Evolutionary conservation across 352 stramenopile species (phyloP).

Genomic region (Globisporangium heterothallicum): DNA sequence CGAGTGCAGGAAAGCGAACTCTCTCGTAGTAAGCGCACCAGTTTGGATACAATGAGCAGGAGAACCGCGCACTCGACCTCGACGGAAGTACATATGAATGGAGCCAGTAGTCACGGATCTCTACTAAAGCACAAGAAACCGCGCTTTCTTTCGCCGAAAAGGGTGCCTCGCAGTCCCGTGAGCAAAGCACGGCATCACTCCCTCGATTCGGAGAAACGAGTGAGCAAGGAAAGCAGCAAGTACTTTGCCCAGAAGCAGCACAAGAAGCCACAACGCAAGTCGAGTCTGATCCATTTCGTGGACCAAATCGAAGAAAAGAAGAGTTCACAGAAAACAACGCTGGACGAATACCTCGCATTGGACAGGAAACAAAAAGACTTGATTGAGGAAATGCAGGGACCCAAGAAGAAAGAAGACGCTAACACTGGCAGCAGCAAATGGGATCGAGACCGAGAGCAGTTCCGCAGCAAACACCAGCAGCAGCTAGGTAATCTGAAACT

Average conservation of each 20-base stretch:
- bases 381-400: conserved; percentile 3
- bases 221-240: neutral
- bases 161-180: neutral
- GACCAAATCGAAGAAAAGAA: conserved; percentile 28
- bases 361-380: conserved; percentile 19
- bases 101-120: neutral
- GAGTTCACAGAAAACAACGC: conserved; percentile 2
- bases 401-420: conserved; percentile 5
- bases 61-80: neutral
- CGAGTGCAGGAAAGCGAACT: too few relatives aligned
- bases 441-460: conserved; percentile 16
- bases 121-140: conserved; percentile 12
- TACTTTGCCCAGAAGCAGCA: neutral
- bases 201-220: neutral
- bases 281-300: conserved; percentile 18
- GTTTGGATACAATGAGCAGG: conserved; percentile 8
- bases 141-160: neutral
- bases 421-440: conserved; percentile 10
- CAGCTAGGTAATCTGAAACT: conserved; percentile 14
- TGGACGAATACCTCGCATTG: conserved; percentile 29
- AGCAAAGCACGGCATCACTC: conserved; percentile 2
- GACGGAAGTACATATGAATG: neutral
- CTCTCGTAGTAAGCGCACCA: conserved; percentile 2
- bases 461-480: conserved; percentile 11
- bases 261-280: neutral